A percentile compares a stretch with the other conserved stretches of the same genome.
Evolutionary conservation across 352 stramenopile genomes (phyloP).

Genomic region (Globisporangium acanthophoron): DNA sequence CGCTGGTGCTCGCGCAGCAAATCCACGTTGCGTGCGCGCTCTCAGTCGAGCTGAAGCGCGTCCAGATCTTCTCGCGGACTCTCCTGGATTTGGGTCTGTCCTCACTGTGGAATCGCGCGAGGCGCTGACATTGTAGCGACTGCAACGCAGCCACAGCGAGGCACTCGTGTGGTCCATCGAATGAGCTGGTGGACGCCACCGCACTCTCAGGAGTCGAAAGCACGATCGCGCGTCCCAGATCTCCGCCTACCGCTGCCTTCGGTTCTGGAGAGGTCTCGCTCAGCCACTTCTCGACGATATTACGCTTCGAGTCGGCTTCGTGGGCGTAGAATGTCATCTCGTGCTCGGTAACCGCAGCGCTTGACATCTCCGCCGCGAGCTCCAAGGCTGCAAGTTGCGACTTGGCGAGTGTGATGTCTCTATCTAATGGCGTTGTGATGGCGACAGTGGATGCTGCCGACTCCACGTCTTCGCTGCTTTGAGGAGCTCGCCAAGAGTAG

Average conservation of each 20-base stretch:
- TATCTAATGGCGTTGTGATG: constrained; percentile 14
- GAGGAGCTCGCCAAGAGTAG: background rate
- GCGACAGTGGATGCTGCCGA: background rate
- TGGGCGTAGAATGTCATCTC: constrained; percentile 71
- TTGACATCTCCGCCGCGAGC: constrained; percentile 24
- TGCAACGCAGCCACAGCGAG: constrained; percentile 21
- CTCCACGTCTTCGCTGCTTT: background rate
- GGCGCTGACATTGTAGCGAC: constrained; percentile 34
- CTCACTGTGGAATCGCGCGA: constrained; percentile 33
- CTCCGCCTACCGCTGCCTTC: constrained; percentile 9
- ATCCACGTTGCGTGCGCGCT: constrained; percentile 42
- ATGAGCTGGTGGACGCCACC: constrained; percentile 3
- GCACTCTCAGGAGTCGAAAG: constrained; percentile 21
- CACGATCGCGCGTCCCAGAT: constrained; percentile 26
- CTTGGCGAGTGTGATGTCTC: constrained; percentile 32
- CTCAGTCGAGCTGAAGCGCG: constrained; percentile 30
- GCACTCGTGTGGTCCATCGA: constrained; percentile 14
- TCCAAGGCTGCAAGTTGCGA: constrained; percentile 29
- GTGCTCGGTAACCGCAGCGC: constrained; percentile 24
- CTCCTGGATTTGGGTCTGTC: constrained; percentile 14
- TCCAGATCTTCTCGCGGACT: constrained; percentile 37
- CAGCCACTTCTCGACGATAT: constrained; percentile 71
- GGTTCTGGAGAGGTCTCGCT: constrained; percentile 27
- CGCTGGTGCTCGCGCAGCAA: constrained; percentile 23
- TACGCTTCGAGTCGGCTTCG: constrained; percentile 36